Base-by-base conservation (phyloP, 495 filamentous ascomycete genomes). In the Cetradonia linearis region DNA sequence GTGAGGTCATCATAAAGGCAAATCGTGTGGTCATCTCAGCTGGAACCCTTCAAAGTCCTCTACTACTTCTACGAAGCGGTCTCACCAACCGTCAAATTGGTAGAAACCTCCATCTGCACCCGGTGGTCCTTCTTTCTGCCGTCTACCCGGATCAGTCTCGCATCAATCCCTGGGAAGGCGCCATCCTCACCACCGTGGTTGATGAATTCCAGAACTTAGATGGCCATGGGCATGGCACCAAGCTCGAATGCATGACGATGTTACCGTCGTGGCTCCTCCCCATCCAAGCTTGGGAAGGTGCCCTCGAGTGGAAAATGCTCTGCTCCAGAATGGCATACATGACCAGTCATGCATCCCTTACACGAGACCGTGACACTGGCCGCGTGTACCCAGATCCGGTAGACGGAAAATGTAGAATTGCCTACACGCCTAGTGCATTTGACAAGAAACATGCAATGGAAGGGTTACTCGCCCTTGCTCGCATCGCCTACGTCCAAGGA, bases 151-250 rank as follows among this genome's bases (percentile, higher is more conserved):
- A 90, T 37, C 37, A 57, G 18, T 47, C 60, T 30, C 81, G 84
- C 28, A 71, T 82, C 14, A 78, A 77, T 30, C 86, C 86, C 0
- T 94, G 89, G 89, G 89, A 94, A 77, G 89, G 86, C 63, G 67
- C 76, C 2, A 84, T 87, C 44, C 77, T 97, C 57, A 97, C 91
- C 0, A 78, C 81, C 5, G 82, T 92, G 2, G 83, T 86, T 62
- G 82, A 79, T 38, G 83, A 86, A 49, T 89, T 91, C 60, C 88
- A 95, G 63, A 85, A 96, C 63, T 79, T 91, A 0, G 91, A 95
- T 68, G 81, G 81, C 31, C 73, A 86, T 25, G 88, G 89, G 33
- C 89, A 97, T 64, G 92, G 92, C n/a, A 77, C 76, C 56, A 94
- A 92, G 71, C 72, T 96, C 18, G 86, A 93, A 71, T 74, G 81